Base-by-base conservation (phyloP, 2,329 filamentous ascomycete genomes). In the Aspergillus bombycis region DNA sequence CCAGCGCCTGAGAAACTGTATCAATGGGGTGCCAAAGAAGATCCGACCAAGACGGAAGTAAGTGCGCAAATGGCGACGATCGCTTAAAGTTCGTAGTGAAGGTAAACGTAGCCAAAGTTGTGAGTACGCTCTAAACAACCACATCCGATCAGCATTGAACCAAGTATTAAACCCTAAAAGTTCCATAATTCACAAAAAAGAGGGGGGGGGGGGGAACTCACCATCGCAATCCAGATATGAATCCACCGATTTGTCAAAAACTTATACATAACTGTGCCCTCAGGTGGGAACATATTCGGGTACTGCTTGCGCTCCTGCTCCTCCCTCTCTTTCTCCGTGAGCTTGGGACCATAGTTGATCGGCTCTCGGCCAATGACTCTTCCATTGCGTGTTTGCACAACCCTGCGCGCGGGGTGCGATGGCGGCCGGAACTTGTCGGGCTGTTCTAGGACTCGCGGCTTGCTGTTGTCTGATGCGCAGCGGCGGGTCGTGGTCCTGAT, bases 391-490 rank as follows among this genome's bases (percentile, higher is more conserved):
- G 79, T 78, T 68, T 85, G 83, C 60, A 86, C 84, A 6, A 85
- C 83, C 36, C 93, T 85, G 8, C 91, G 85, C 26, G 91, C 83
- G 14, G 91, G 90, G 77, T 98, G 95, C 0, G 94, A 98, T 0
- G 95, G 95, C 2, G 95, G 94, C 55, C 92, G 92, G 84, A 97
- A 98, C 76, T 90, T 91, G 72, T 91, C 86, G 28, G 94, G 94
- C 79, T 97, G 93, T 71, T 92, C 92, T 68, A 99, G 89, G 6
- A 93, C 86, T 65, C 89, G 85, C 41, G 87, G 86, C 73, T 90
- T 91, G 66, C 78, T 80, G 62, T 60, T 65, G 55, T 65, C 59
- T 23, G 68, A 74, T 63, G 72, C 70, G 69, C 65, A 72, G 57
- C 71, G 69, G 66, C 38, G 70, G 55, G 21, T 67, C 12, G 67